Evolutionary conservation across 768 basidiomycete genomes (phyloP).

Genomic region (Sistotremastrum niveocremeum): DNA sequence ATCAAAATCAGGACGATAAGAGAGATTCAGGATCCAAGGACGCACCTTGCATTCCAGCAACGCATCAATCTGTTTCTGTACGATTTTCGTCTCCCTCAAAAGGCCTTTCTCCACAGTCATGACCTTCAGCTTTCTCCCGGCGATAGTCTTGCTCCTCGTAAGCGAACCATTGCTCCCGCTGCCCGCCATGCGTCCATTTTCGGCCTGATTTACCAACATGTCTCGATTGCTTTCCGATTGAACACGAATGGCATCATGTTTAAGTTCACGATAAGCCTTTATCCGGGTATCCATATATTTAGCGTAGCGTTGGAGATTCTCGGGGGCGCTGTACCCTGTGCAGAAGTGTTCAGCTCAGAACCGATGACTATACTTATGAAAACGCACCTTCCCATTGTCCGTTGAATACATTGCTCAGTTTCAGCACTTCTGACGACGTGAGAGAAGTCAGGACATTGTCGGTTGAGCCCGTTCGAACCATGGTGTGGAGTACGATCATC

Average conservation of each 20-base stretch:
- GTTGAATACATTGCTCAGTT: slow-evolving; percentile 65
- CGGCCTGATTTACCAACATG: slow-evolving; percentile 42
- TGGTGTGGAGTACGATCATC: slow-evolving; percentile 84
- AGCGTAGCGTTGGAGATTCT: slow-evolving; percentile 81
- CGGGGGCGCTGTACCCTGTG: slow-evolving; percentile 71
- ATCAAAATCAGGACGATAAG: neutral
- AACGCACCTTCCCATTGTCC: slow-evolving; percentile 78
- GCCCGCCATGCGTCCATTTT: slow-evolving; percentile 10
- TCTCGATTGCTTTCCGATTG: slow-evolving; percentile 91
- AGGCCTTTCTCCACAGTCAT: slow-evolving; percentile 96
- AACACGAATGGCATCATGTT: slow-evolving; percentile 87
- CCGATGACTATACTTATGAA: neutral
- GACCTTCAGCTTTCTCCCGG: slow-evolving; percentile 71
- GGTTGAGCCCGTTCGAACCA: slow-evolving; percentile 94
- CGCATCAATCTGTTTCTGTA: slow-evolving; percentile 81
- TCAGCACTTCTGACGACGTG: slow-evolving; percentile 67
- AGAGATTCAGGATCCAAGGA: slow-evolving; percentile 7
- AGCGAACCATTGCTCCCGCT: slow-evolving; percentile 10
- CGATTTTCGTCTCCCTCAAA: slow-evolving; percentile 79
- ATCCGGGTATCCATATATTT: slow-evolving; percentile 82
- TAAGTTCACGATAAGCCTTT: slow-evolving; percentile 74
- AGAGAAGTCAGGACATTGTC: slow-evolving; percentile 84
- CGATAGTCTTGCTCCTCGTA: slow-evolving; percentile 57
- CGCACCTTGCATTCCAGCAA: slow-evolving; percentile 80
- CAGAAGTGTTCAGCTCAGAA: neutral